Base-by-base conservation (phyloP, 345 rosid genomes). In the Anacardium occidentale region DNA sequence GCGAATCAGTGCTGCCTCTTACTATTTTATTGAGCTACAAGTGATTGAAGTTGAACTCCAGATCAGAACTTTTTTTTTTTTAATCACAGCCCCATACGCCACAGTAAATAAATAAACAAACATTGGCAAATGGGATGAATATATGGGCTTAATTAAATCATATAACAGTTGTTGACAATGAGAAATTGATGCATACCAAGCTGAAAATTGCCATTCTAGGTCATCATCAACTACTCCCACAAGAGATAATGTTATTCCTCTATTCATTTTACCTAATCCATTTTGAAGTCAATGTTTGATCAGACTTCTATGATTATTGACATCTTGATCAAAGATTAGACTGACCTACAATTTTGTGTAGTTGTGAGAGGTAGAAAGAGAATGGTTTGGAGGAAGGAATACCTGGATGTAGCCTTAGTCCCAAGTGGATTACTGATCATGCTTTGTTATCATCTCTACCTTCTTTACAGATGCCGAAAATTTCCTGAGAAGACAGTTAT, bases 361-460 rank as follows among this genome's bases (percentile, higher is more conserved):
- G 14, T 25, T 70, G 10, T 42, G 45, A 59, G 20, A 58, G 22
- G 63, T 7, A 54, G n/a, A 69, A 11, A 50, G 34, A 26, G n/a
- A 48, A 74, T 75, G 82, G 64, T 22, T 25, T 73, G 70, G 80
- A 61, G 53, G 56, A 70, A 70, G 57, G 78, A 73, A 56, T 70
- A 69, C 57, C 55, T 73, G 51, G 69, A 76, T 65, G 34, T 59
- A n/a, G 68, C 53, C 26, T 70, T 74, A 66, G 74, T 74, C 67
- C 78, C 78, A 55, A 63, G 69, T 69, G 83, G 74, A 11, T 58
- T 80, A 32, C 51, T 77, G 40, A 74, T 80, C 68, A 65, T 80
- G 76, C 57, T 64, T 55, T 51, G 32, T 56, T 77, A 77, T 71
- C 76, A 77, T 74, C 51, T 70, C 66, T 74, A 51, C 44, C 70